Conservation (phyloP, 129 eudicot genomes). For the Cynara cardunculus region DNA sequence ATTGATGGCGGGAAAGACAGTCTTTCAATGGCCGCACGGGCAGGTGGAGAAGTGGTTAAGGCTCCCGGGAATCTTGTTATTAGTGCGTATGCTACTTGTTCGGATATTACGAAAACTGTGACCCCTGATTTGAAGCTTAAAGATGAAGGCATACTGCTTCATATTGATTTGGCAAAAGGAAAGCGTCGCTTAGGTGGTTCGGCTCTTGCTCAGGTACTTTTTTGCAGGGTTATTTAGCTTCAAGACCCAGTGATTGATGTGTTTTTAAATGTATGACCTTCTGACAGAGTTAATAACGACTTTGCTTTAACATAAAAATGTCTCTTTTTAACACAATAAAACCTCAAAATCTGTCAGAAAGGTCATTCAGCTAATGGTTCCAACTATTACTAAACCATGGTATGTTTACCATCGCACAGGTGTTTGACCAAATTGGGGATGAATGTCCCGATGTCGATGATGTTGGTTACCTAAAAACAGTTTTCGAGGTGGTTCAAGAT, state of each 20-base stretch:
- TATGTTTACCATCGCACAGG: conserved; percentile 30
- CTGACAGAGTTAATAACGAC: neutral
- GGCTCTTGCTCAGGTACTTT: conserved; percentile 65
- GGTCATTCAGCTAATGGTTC: too few species aligned
- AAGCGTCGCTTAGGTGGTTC: conserved; percentile 86
- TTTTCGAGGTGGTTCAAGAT: conserved; percentile 73
- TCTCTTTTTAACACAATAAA: too few species aligned
- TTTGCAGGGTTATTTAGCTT: too few species aligned
- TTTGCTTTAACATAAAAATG: too few species aligned
- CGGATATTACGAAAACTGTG: conserved; percentile 89
- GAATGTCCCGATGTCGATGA: conserved; percentile 88
- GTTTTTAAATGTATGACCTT: neutral
- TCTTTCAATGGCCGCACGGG: conserved; percentile 42
- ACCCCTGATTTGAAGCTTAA: conserved; percentile 90
- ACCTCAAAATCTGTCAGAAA: too few species aligned
- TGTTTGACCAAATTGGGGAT: conserved; percentile 85
- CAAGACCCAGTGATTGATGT: too few species aligned
- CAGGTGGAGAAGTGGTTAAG: conserved; percentile 82
- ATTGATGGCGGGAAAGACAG: conserved; percentile 97
- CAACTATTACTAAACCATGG: neutral
- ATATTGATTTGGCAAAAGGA: conserved; percentile 82
- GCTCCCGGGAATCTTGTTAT: conserved; percentile 99
- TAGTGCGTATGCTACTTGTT: conserved; percentile 85
- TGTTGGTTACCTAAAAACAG: conserved; percentile 66
- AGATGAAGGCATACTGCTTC: conserved; percentile 71